Evolutionary conservation across 345 rosid genomes (phyloP), one percentile per base, ranked within the genome.

Genomic region (Eucalyptus victrix): DNA sequence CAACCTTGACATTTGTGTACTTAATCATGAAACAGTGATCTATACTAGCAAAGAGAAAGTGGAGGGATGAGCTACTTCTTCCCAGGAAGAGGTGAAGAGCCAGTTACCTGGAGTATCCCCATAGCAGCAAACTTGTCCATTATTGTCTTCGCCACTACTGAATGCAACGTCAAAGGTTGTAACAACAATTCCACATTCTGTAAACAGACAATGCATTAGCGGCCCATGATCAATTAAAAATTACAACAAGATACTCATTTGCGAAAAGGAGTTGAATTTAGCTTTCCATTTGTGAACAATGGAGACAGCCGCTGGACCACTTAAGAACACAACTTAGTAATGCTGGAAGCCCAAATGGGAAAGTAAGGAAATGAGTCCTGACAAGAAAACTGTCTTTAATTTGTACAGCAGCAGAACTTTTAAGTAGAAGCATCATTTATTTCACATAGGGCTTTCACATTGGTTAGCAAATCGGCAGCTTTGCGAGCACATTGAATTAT

Each of bases 41-140:
- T 28, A 40, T 40, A 21, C 83, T 76, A 21, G 47, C 45, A 76
- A 37, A 76, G 12, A 12, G 28, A 76, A 19, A 21, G 45, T 13
- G 23, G 26, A 44, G 28, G 28, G 37, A 47, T 24, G 40, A 60
- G 51, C 80, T 60, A 18, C 13, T 13, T 60, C 18, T 50, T 67
- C 44, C 37, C 7, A 37, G 51, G 62, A 30, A 58, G 9, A 80
- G 30, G 58, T 56, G 80, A 32, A 50, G 12, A 88, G 18, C 21
- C 89, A 87, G 5, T 65, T 91, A 98, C 99, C 98, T 97, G 98
- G 90, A 98, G 98, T 92, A 98, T 98, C 88, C 92, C 95, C 54
- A 96, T 97, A 21, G 99, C 99, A 60, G 99, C 99, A 86, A 95
- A 94, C 93, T 98, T 97, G 90, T 98, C 98, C 62, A 54, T 17